Base-by-base conservation (phyloP, 345 rosid species). In the Eucalyptus sideroxylon region DNA sequence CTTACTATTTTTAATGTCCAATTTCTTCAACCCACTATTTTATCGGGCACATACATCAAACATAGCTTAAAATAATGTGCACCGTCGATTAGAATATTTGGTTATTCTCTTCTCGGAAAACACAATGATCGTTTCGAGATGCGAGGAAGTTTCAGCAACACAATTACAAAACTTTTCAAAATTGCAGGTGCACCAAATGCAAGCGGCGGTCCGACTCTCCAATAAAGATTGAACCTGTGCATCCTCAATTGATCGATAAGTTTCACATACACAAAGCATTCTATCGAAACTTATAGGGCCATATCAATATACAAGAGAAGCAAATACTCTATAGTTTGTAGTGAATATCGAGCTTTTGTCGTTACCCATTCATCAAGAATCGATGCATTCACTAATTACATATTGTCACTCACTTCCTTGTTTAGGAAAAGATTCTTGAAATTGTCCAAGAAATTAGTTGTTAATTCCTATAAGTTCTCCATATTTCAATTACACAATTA, bases 171-270 rank as follows among this genome's bases (percentile, higher is more conserved):
- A 37, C 15, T 6, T 37, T 37, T 21, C 8, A 21, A 8, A 56
- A 56, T 19, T 6, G 37, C 27, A 11, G 45, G 16, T 6, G 83
- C 16, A 11, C 7, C 47, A 0, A 4, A 2, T 77, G 7, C 47
- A 77, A 7, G 8, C 8, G 30, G 45, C 47, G 9, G 1, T 3
- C 15, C 5, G 16, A 77, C 47, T 77, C 27, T 77, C 47, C 47
- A 4, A 10, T 6, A 21, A 11, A 6, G 4, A 40, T 7, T 4
- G 27, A 11, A 23, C 15, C 8, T 1, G 9, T 1, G 3, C 1
- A 1, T 77, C 0, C 27, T 11, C 15, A 5, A 9, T 5, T 51
- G 56, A 51, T 51, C 56, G 23, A 7, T 34, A 34, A 7, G 24
- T 17, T 19, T 72, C 45, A 16, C 3, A 2, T 5, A 34, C 42